Percentiles rank a stretch among this genome's conserved stretches.
These are phyloP conservation scores for Candida gorgasii DNA, from an alignment of 805 yeast genomes.

Conservation along the genomic window DNA sequence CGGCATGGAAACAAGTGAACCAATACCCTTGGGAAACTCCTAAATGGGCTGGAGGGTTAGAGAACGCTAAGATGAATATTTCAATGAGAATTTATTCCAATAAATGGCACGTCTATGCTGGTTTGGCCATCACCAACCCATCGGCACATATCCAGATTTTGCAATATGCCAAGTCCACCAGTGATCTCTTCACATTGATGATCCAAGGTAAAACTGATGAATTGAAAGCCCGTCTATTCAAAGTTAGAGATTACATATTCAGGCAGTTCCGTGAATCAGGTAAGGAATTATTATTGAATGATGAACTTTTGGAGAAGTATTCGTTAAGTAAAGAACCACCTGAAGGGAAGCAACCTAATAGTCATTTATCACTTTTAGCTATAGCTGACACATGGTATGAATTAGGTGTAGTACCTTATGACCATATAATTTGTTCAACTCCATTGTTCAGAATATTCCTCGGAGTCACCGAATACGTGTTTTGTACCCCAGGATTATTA, in stretches of 20 bases:
- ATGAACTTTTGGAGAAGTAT: constrained; percentile 72
- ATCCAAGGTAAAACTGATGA: constrained; percentile 64
- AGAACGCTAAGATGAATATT: constrained; percentile 93
- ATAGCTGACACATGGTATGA: constrained; percentile 94
- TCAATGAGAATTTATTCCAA: constrained; percentile 88
- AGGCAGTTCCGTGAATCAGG: constrained; percentile 50
- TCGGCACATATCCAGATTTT: constrained; percentile 88
- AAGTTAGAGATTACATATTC: constrained; percentile 77
- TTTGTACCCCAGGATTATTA: constrained; percentile 79
- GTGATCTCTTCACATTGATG: constrained; percentile 82
- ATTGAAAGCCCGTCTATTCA: constrained; percentile 55
- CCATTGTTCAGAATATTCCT: constrained; percentile 88
- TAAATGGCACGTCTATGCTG: constrained; percentile 98
- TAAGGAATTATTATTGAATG: constrained; percentile 71
- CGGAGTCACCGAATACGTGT: constrained; percentile 91
- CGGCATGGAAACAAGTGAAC: constrained; percentile 82
- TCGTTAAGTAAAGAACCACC: constrained; percentile 75
- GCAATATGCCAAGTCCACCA: constrained; percentile 83
- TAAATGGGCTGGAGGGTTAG: constrained; percentile 90
- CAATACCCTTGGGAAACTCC: constrained; percentile 91
- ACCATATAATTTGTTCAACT: constrained; percentile 95
- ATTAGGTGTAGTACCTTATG: constrained; percentile 85
- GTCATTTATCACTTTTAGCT: constrained; percentile 84
- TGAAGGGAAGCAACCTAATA: constrained; percentile 70
- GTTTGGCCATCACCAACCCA: constrained; percentile 93